phyloP scores from a whole-genome alignment of 768 basidiomycete species.

The Crassisporium funariophilum region DNA sequence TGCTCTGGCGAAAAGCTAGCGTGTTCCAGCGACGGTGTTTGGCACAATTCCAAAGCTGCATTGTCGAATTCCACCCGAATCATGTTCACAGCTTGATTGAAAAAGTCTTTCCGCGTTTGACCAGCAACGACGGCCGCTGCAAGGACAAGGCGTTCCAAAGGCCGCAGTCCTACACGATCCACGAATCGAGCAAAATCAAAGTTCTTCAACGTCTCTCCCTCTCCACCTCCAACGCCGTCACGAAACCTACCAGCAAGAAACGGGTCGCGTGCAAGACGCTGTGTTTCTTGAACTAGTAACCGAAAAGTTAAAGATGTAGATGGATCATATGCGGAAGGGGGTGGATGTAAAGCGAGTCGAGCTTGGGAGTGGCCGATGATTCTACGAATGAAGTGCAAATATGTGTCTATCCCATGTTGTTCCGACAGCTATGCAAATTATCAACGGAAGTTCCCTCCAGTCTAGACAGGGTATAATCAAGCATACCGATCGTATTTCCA shows the following conservation, averaged over 20 bases:
- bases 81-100: constrained; percentile 65
- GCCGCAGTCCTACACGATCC: constrained; percentile 78
- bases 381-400: constrained; percentile 96
- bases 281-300: constrained; percentile 84
- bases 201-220: constrained; percentile 79
- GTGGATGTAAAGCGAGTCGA: constrained; percentile 59
- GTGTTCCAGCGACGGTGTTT: constrained; percentile 81
- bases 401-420: constrained; percentile 95
- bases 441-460: constrained; percentile 9
- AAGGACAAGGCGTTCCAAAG: constrained; percentile 79
- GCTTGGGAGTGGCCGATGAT: constrained; percentile 88
- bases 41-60: constrained; percentile 73
- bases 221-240: constrained; percentile 86
- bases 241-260: constrained; percentile 88
- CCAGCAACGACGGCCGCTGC: constrained; percentile 73
- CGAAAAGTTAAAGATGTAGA: constrained; percentile 81
- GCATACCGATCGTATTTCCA: constrained; percentile 93
- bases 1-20: constrained; percentile 76
- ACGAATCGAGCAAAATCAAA: constrained; percentile 84
- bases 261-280: constrained; percentile 88
- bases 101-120: constrained; percentile 56
- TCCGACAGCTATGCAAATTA: constrained; percentile 75
- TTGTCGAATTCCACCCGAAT: constrained; percentile 81
- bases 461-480: constrained; percentile 14
- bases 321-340: constrained; percentile 71